Conservation (phyloP, 2,329 filamentous ascomycete species). For the Xylaria sp. region DNA sequence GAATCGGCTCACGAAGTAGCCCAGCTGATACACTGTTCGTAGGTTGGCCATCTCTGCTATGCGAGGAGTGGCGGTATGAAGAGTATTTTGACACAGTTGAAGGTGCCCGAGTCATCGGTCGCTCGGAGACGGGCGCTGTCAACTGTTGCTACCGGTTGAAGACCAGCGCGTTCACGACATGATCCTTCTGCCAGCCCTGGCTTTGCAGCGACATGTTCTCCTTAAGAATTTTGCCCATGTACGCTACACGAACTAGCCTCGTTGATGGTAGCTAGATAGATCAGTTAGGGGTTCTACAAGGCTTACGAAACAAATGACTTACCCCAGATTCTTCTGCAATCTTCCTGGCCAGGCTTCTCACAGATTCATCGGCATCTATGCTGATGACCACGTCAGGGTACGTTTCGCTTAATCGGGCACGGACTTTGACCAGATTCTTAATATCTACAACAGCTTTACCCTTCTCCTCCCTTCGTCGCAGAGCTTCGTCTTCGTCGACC, state of each 20-base stretch:
- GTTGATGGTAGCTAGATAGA: conserved; percentile 63
- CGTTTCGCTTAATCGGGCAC: conserved; percentile 73
- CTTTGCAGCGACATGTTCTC: conserved; percentile 72
- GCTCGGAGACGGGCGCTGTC: conserved; percentile 21
- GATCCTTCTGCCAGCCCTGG: conserved; percentile 80
- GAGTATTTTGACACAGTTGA: conserved; percentile 9
- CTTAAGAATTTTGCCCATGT: conserved; percentile 83
- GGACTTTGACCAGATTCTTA: conserved; percentile 66
- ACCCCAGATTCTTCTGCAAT: conserved; percentile 73
- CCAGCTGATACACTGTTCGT: background rate
- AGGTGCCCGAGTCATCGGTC: conserved; percentile 4
- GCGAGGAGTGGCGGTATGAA: background rate
- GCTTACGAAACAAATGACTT: conserved; percentile 50
- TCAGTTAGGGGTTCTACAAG: conserved; percentile 10
- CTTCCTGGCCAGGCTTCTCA: conserved; percentile 70
- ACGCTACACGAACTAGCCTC: conserved; percentile 76
- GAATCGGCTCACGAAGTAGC: background rate
- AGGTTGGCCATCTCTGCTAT: conserved; percentile 9
- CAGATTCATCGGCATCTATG: conserved; percentile 70
- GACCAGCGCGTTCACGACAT: conserved; percentile 82
- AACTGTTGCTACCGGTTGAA: conserved; percentile 58
- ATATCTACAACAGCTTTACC: conserved; percentile 67
- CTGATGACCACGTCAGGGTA: conserved; percentile 71
- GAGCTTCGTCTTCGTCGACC: conserved; percentile 52
- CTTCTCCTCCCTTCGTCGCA: conserved; percentile 65